phyloP scores from a whole-genome alignment of 305 asterid species.

The Salvia sclarea region DNA sequence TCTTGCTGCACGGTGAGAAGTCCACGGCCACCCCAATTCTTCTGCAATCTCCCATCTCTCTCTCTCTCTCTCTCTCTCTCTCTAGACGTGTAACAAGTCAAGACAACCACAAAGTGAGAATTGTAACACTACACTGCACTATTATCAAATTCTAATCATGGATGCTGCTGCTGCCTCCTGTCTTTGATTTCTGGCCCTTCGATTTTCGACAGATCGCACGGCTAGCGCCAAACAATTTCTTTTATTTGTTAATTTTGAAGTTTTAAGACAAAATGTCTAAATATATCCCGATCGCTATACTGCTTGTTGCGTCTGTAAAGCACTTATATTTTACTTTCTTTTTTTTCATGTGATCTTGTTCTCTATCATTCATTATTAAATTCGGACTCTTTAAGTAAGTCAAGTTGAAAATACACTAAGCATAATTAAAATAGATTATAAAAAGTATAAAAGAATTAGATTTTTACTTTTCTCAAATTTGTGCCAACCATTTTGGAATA shows the following conservation, averaged over 20 bases:
- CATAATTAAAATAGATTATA: too few species aligned
- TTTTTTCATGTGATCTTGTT: background rate
- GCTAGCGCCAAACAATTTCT: background rate
- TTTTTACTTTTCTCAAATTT: background rate
- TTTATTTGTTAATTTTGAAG: background rate
- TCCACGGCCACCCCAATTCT: conserved; percentile 86
- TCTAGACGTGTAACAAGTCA: conserved; percentile 6
- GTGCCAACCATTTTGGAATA: background rate
- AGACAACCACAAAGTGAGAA: background rate
- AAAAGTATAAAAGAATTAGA: background rate
- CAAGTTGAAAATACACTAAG: background rate
- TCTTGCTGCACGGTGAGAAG: conserved; percentile 78
- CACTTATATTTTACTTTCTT: background rate
- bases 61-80: conserved; percentile 24
- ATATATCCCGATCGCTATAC: background rate
- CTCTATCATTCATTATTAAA: background rate
- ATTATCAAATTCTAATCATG: background rate
- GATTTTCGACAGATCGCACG: background rate
- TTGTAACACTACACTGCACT: background rate
- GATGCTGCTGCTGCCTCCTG: background rate
- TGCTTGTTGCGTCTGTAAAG: background rate
- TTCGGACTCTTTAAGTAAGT: background rate
- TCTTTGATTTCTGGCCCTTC: background rate
- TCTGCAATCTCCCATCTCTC: conserved; percentile 60
- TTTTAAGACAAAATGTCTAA: background rate